Evolutionary conservation across 352 stramenopile species (phyloP), one percentile per base, ranked within the genome.

Genomic region (Thraustochytrium striatum): DNA sequence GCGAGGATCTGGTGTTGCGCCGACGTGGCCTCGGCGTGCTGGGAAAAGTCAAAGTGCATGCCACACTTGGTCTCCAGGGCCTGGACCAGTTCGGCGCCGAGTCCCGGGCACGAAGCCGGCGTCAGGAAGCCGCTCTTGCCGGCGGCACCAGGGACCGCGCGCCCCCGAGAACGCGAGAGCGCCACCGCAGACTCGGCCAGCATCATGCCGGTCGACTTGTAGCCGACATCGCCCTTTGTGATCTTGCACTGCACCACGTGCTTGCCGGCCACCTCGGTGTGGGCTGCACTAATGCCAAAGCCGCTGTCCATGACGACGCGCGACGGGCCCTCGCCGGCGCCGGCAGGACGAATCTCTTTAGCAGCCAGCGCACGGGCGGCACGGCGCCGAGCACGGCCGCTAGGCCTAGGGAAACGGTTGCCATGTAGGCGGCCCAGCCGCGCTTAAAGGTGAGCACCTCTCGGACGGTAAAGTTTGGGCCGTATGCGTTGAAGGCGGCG

Each of bases 121-220:
- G 47, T 55, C 16, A 21, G 47, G 25, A 55, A 55, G 16, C 47
- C 47, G 16, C 47, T 25, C 16, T 55, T 25, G 47, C n/a, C n/a
- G n/a, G n/a, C n/a, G n/a, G n/a, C n/a, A n/a, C n/a, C n/a, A n/a
- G n/a, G n/a, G n/a, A n/a, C n/a, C n/a, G n/a, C n/a, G n/a, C n/a
- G n/a, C n/a, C n/a, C n/a, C n/a, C n/a, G n/a, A n/a, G n/a, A n/a
- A n/a, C 25, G 44, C 2, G 65, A 21, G 36, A 75, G 65, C 41
- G 41, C 58, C 1, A 75, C 21, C 33, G 65, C 65, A 5, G 65
- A 16, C 52, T 75, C 65, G n/a, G n/a, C 21, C 9, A 75, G 44
- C 65, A 75, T 75, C 65, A 61, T 75, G 43, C 32, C 52, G 36
- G 65, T 75, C 50, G 65, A 39, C n/a, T 65, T 28, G 52, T 75